Evolutionary conservation across 768 basidiomycete species (phyloP).

Genomic region (Favolaschia claudopus): DNA sequence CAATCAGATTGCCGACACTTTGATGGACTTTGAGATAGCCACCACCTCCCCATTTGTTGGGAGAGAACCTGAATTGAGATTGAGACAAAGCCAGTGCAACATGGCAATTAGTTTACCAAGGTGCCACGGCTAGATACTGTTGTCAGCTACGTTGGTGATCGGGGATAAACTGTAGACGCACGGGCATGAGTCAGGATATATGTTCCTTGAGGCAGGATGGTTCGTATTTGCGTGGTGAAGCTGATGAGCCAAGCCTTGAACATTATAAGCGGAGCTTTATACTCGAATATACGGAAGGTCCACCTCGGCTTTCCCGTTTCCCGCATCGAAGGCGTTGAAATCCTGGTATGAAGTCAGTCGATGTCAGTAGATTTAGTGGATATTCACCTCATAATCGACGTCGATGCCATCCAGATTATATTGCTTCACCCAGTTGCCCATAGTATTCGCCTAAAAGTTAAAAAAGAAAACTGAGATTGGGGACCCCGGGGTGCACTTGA

Average conservation of each 20-base stretch:
- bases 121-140: conserved; percentile 51
- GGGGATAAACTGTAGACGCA: conserved; percentile 37
- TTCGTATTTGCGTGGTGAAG: conserved; percentile 60
- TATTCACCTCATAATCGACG: conserved; percentile 69
- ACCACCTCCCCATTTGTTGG: conserved; percentile 50
- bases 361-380: background rate
- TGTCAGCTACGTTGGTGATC: background rate
- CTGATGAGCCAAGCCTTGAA: conserved; percentile 65
- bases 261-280: conserved; percentile 47
- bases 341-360: conserved; percentile 48
- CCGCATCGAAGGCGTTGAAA: conserved; percentile 54
- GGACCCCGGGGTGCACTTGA: background rate
- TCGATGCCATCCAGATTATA: conserved; percentile 74
- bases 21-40: conserved; percentile 64
- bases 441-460: conserved; percentile 53
- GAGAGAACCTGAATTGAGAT: conserved; percentile 55
- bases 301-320: conserved; percentile 9
- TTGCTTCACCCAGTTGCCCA: conserved; percentile 71
- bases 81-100: too few relatives aligned
- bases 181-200: conserved; percentile 66
- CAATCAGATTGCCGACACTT: conserved; percentile 63
- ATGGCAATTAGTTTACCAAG: too few relatives aligned
- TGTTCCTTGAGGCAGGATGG: conserved; percentile 53
- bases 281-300: background rate
- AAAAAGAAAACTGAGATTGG: background rate